Base-by-base conservation (phyloP, 2,329 filamentous ascomycete genomes). In the Claviceps humidiphila region DNA sequence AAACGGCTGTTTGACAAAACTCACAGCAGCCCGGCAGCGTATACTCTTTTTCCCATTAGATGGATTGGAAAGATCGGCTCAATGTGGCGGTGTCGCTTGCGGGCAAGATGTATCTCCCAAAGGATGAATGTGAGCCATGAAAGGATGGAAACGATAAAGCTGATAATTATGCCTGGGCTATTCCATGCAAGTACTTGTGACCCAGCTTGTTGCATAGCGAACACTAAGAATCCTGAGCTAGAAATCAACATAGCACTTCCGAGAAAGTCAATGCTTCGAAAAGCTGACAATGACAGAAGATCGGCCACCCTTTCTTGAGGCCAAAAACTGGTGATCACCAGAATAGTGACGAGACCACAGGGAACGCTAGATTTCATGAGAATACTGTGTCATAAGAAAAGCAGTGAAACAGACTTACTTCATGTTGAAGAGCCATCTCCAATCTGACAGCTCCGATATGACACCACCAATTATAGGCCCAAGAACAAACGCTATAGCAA, bases 341-440 rank as follows among this genome's bases (percentile, higher is more conserved):
- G 58, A n/a, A 78, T 68, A 3, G 73, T 69, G 11, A 72, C 58
- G 2, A 72, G 59, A 1, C 75, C 74, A 56, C 74, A 72, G 0
- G 76, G 76, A 22, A 78, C 68, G 56, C 75, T 78, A 52, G 9
- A 20, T n/a, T 7, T 7, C 30, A 55, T 60, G 52, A 62, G 53
- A 22, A 49, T 17, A 24, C 16, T 39, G 8, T 16, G 9, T 9
- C 14, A 30, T 39, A 2, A 17, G 40, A 16, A 42, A 14, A 20
- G n/a, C 4, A 16, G 8, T n/a, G 20, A 30, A 16, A 11, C 17
- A 20, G 20, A 57, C 72, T 46, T 64, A 81, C 77, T 83, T 83
- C 61, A 82, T 75, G 62, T 77, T 76, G 61, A 82, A 82, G 41
- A 82, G 70, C 69, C 77, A 80, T 49, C 75, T 69, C 80, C 80